Evolutionary conservation across 2,329 filamentous ascomycete genomes (phyloP).

Genomic region (Calonectria pteridis): DNA sequence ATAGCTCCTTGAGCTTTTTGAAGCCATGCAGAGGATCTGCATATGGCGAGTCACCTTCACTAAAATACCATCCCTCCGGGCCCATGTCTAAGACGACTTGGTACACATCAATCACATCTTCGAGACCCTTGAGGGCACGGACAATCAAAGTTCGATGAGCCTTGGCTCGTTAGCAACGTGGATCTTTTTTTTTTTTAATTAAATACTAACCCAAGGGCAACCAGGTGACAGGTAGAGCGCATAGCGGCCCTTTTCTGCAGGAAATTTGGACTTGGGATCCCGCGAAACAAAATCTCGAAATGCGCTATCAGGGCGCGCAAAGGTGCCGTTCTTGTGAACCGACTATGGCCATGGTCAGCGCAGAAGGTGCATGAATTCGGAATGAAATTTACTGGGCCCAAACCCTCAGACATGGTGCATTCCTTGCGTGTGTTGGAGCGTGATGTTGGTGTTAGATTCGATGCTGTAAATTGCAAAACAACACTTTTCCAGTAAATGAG

Average conservation of each 20-base stretch:
- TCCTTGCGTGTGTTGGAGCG: background rate
- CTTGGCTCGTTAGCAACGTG: conserved; percentile 45
- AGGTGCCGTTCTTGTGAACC: conserved; percentile 59
- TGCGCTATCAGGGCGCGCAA: conserved; percentile 63
- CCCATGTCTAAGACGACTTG: conserved; percentile 76
- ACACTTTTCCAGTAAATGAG: too few species aligned
- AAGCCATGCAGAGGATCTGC: conserved; percentile 74
- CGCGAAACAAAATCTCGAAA: conserved; percentile 70
- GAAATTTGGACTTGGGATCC: conserved; percentile 63
- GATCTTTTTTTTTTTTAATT: rapidly evolving
- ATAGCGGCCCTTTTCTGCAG: conserved; percentile 71
- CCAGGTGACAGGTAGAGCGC: conserved; percentile 70
- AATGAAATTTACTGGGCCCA: background rate
- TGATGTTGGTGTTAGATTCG: background rate
- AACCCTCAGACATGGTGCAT: background rate
- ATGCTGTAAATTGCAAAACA: background rate
- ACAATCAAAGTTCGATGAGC: conserved; percentile 82
- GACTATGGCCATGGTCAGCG: background rate
- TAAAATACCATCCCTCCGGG: conserved; percentile 67
- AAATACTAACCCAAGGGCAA: conserved; percentile 70
- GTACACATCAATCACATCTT: conserved; percentile 76
- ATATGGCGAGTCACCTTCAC: conserved; percentile 61
- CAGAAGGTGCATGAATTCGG: too few species aligned
- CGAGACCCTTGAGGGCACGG: conserved; percentile 78
- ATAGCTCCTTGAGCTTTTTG: conserved; percentile 77